Conservation (phyloP, 768 basidiomycete species). For the Zangia roseola region DNA sequence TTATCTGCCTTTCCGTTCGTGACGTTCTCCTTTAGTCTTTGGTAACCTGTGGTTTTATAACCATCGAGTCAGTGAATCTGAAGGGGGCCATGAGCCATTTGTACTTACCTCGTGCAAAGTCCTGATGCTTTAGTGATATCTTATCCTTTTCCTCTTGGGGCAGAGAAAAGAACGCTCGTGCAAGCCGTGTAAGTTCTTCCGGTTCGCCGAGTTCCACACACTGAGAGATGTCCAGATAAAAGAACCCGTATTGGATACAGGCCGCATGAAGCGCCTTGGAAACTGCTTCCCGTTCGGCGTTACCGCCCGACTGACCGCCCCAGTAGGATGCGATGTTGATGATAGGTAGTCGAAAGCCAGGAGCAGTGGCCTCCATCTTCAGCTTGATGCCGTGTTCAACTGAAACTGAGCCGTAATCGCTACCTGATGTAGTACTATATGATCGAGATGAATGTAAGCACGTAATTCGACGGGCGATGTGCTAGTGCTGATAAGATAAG, state of each 20-base stretch:
- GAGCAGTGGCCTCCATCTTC: constrained; percentile 11
- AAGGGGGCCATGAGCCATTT: neutral
- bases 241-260: constrained; percentile 82
- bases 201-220: constrained; percentile 58
- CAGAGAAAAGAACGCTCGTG: constrained; percentile 67
- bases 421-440: too few species aligned
- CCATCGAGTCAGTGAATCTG: neutral
- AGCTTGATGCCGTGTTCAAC: neutral
- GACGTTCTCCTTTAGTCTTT: constrained; percentile 77
- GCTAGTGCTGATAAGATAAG: constrained; percentile 7
- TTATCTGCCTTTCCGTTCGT: constrained; percentile 83
- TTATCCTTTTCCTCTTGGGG: constrained; percentile 78
- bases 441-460: too few species aligned
- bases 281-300: constrained; percentile 40
- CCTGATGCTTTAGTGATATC: constrained; percentile 65
- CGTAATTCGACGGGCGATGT: too few species aligned
- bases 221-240: constrained; percentile 74
- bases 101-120: constrained; percentile 72
- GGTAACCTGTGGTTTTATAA: constrained; percentile 59
- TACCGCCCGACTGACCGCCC: constrained; percentile 28
- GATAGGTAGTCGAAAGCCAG: constrained; percentile 52
- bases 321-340: constrained; percentile 73
- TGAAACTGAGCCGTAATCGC: too few species aligned
- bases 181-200: constrained; percentile 63
- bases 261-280: constrained; percentile 67